Evolutionary conservation across 2,329 filamentous ascomycete genomes (phyloP).

Genomic region (Phyllosticta paracitricarpa): DNA sequence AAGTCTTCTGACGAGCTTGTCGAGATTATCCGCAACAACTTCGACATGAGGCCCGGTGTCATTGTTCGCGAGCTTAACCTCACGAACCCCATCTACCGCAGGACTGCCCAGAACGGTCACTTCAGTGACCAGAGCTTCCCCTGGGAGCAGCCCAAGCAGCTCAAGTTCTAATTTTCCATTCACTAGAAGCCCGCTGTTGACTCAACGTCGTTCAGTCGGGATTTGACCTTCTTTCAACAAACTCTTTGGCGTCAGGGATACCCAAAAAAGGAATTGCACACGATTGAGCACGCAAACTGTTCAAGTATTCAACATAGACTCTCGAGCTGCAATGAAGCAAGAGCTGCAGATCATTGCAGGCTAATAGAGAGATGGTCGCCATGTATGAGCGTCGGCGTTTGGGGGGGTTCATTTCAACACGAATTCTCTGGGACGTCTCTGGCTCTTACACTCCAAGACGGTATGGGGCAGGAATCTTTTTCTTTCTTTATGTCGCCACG

Average conservation of each 20-base stretch:
- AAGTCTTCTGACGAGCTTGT: slow-evolving; percentile 90
- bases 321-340: slow-evolving; percentile 8
- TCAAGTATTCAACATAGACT: slow-evolving; percentile 13
- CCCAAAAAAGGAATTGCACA: slow-evolving; percentile 11
- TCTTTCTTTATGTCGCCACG: not conserved
- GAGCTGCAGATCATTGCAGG: slow-evolving; percentile 8
- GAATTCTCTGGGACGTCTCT: slow-evolving; percentile 6
- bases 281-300: slow-evolving; percentile 3
- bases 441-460: not conserved
- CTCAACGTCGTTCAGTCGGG: slow-evolving; percentile 10
- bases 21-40: slow-evolving; percentile 89
- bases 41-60: slow-evolving; percentile 94
- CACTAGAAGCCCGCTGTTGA: not conserved
- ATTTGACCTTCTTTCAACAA: slow-evolving; percentile 10
- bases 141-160: slow-evolving; percentile 96
- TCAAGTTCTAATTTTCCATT: slow-evolving; percentile 60
- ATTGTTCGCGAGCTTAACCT: slow-evolving; percentile 97
- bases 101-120: slow-evolving; percentile 99
- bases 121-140: slow-evolving; percentile 97
- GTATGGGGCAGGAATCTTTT: not conserved
- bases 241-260: slow-evolving; percentile 13
- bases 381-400: slow-evolving; percentile 8
- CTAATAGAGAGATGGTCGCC: not conserved
- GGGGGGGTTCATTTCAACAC: slow-evolving; percentile 10
- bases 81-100: slow-evolving; percentile 91